Evolutionary conservation across 2,329 filamentous ascomycete genomes (phyloP).

Genomic region (Cladosporium sp.): DNA sequence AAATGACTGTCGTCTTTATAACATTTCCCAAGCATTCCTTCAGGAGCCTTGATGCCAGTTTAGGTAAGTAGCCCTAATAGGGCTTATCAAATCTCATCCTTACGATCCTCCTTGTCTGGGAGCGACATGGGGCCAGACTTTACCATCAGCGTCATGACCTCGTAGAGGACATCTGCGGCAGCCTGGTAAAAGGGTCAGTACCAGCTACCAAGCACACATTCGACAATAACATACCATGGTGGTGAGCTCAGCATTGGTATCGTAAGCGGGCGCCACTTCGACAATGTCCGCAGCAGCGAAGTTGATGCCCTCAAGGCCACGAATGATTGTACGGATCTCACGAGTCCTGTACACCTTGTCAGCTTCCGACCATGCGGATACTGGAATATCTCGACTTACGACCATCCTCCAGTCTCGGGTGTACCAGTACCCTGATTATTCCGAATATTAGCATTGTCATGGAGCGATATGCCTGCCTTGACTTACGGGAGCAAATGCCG

Average conservation of each 20-base stretch:
- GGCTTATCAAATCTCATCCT: not conserved
- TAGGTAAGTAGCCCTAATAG: no score
- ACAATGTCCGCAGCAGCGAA: constrained; percentile 67
- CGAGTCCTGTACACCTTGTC: constrained; percentile 42
- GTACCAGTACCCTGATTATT: constrained; percentile 57
- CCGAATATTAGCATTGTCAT: not conserved
- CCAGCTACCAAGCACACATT: not conserved
- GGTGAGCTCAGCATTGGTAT: constrained; percentile 66
- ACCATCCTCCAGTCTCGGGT: constrained; percentile 72
- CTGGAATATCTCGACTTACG: constrained; percentile 21
- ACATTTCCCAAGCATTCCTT: no score
- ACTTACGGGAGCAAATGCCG: constrained; percentile 62
- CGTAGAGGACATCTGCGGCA: constrained; percentile 66
- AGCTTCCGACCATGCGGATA: not conserved
- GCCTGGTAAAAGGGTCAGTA: constrained; percentile 33
- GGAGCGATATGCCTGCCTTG: not conserved
- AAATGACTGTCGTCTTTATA: no score
- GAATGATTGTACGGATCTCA: constrained; percentile 66
- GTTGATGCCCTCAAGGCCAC: constrained; percentile 65
- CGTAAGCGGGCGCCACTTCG: constrained; percentile 68
- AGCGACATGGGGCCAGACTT: constrained; percentile 62
- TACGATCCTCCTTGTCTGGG: not conserved
- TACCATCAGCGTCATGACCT: constrained; percentile 78
- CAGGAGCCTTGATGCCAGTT: no score
- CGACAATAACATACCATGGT: constrained; percentile 51